Evolutionary conservation across 2,329 filamentous ascomycete genomes (phyloP), one percentile per base, ranked within the genome.

Genomic region (Apiospora pterosperma): DNA sequence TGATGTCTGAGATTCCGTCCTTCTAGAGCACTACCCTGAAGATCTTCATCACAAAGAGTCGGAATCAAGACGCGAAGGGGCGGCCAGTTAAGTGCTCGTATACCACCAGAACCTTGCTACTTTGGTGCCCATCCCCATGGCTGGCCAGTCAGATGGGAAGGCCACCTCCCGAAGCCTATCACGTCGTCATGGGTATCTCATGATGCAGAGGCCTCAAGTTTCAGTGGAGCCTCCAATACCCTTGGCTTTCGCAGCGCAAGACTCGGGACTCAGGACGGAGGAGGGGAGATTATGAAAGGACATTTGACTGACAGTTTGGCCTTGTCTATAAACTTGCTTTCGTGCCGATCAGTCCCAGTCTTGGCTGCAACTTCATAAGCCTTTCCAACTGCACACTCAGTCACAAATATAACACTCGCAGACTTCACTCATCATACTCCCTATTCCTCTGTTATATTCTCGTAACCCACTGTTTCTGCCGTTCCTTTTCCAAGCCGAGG

Each of bases 361-460:
- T 55, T 12, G 48, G 48, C 48, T n/a, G 19, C 19, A 34, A 12
- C 28, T 10, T 10, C 25, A 34, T 19, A 34, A 55, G 14, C 48
- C 31, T n/a, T 55, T 55, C 48, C 38, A 7, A n/a, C 16, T n/a
- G 7, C 28, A 34, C 28, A 34, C 28, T 16, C 23, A 19, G 4
- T 16, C 6, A 28, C 12, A 34, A 10, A 55, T 55, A 55, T 55
- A 55, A 55, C 48, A 34, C 25, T 34, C 48, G 34, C 16, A 19
- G 28, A 34, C 48, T 34, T 68, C 68, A 69, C 67, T 68, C 69
- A 69, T 65, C 39, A 59, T 55, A 55, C 48, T 12, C 36, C 62
- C 61, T 65, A 55, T 36, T 52, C 23, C 36, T 59, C 31, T 48
- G 44, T 65, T 23, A 12, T 23, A 36, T 58, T 19, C 60, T 59